phyloP scores from a whole-genome alignment of 1,284 basidiomycete genomes.

The Ceratobasidium sp. region DNA sequence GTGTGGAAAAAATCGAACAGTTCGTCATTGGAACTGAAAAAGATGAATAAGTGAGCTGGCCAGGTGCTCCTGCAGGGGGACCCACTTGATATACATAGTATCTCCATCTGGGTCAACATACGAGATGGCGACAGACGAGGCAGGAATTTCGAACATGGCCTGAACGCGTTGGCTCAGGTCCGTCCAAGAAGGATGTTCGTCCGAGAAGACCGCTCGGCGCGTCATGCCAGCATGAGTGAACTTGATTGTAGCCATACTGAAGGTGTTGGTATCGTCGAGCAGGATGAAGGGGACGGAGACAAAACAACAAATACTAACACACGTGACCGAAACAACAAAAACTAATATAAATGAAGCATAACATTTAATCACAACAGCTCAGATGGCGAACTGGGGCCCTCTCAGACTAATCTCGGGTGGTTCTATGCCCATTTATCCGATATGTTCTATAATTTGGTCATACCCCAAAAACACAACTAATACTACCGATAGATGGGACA shows the following conservation, averaged over 20 bases:
- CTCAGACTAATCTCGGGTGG: no score
- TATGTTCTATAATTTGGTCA: no score
- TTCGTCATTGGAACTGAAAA: constrained; percentile 34
- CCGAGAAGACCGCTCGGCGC: constrained; percentile 25
- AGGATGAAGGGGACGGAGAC: constrained; percentile 17
- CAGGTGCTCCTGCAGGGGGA: not conserved
- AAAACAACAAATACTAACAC: constrained; percentile 16
- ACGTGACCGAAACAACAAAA: constrained; percentile 9
- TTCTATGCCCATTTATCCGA: no score
- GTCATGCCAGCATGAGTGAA: constrained; percentile 27
- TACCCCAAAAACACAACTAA: no score
- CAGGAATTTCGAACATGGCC: constrained; percentile 36
- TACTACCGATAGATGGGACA: no score
- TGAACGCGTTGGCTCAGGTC: constrained; percentile 44
- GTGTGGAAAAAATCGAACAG: constrained; percentile 42
- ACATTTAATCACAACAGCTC: not conserved
- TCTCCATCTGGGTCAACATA: constrained; percentile 46
- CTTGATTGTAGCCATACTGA: constrained; percentile 36
- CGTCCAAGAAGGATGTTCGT: constrained; percentile 42
- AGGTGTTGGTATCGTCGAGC: constrained; percentile 7
- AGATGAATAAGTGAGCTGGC: not conserved
- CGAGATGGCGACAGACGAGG: constrained; percentile 41
- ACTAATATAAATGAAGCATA: not conserved
- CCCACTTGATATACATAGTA: constrained; percentile 23
- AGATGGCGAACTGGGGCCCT: no score